These are phyloP conservation scores for Coniochaeta sp. DNA, from an alignment of 2,329 filamentous ascomycete genomes.

Conservation along the genomic window DNA sequence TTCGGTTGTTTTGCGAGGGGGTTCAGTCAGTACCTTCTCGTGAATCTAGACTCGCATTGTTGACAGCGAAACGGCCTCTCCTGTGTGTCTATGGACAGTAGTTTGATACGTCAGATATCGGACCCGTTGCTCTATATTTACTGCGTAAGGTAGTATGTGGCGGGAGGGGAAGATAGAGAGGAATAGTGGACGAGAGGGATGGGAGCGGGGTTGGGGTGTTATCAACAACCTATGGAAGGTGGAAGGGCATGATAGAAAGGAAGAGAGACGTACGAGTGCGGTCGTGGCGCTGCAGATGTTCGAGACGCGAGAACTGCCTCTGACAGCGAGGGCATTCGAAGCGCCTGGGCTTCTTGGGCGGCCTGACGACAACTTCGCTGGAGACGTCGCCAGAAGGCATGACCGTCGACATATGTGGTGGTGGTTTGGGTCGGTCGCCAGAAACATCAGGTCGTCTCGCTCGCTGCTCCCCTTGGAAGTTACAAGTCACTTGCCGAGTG, in stretches of 20 bases:
- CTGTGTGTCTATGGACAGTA: slow-evolving; percentile 4
- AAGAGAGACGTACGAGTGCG: slow-evolving; percentile 12
- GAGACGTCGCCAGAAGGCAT: slow-evolving; percentile 6
- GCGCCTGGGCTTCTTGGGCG: slow-evolving; percentile 6
- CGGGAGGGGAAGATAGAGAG: too few relatives aligned
- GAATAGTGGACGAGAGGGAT: too few relatives aligned
- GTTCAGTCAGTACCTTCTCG: slow-evolving; percentile 7
- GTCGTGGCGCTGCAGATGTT: slow-evolving; percentile 12
- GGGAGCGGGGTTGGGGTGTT: background rate
- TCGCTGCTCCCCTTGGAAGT: background rate
- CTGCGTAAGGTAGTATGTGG: too few relatives aligned
- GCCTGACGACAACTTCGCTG: slow-evolving; percentile 8
- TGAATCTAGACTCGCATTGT: slow-evolving; percentile 9
- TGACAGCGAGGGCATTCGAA: slow-evolving; percentile 11
- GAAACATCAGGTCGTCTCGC: background rate
- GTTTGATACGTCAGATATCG: background rate
- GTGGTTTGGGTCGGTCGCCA: too few relatives aligned
- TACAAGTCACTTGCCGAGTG: too few relatives aligned
- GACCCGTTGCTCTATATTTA: too few relatives aligned
- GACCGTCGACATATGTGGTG: background rate
- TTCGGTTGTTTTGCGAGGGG: background rate
- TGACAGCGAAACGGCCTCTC: slow-evolving; percentile 10
- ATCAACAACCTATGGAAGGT: background rate
- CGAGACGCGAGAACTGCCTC: slow-evolving; percentile 9
- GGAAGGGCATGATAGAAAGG: too few relatives aligned